A percentile compares a stretch with the other conserved stretches of the same genome.
Conservation (phyloP, 352 stramenopile genomes). For the Phytophthora ramorum region DNA sequence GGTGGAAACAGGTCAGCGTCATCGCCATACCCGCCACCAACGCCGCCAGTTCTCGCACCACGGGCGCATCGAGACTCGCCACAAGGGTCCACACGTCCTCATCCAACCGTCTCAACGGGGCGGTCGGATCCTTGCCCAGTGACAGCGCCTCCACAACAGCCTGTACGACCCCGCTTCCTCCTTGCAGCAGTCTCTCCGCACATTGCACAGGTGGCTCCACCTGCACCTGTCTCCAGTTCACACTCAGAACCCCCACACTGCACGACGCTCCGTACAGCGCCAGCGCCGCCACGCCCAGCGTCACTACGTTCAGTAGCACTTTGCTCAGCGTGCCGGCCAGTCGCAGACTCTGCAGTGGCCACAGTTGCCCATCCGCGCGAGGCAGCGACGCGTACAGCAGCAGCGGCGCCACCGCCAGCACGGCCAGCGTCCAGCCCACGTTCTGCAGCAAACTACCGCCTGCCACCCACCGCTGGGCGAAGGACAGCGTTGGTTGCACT, state of each 20-base stretch:
- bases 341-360: conserved; percentile 49
- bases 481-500: background rate
- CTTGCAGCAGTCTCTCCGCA: conserved; percentile 27
- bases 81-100: conserved; percentile 41
- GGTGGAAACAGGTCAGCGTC: conserved; percentile 63
- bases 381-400: conserved; percentile 52
- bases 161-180: conserved; percentile 11
- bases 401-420: conserved; percentile 46
- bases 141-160: conserved; percentile 19
- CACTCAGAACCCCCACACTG: conserved; percentile 18
- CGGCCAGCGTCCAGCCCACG: conserved; percentile 60
- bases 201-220: conserved; percentile 33
- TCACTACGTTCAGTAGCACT: conserved; percentile 47
- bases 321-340: conserved; percentile 39
- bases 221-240: conserved; percentile 35
- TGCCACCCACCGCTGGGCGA: conserved; percentile 39
- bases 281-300: conserved; percentile 20
- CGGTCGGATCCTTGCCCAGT: conserved; percentile 1
- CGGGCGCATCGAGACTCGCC: conserved; percentile 34
- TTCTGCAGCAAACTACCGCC: conserved; percentile 54
- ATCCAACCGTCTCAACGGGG: conserved; percentile 33
- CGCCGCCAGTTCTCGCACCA: conserved; percentile 22
- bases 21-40: conserved; percentile 24
- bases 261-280: conserved; percentile 41
- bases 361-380: conserved; percentile 22